Evolutionary conservation across 2,329 filamentous ascomycete species (phyloP).

Genomic region (Calonectria honghensis): DNA sequence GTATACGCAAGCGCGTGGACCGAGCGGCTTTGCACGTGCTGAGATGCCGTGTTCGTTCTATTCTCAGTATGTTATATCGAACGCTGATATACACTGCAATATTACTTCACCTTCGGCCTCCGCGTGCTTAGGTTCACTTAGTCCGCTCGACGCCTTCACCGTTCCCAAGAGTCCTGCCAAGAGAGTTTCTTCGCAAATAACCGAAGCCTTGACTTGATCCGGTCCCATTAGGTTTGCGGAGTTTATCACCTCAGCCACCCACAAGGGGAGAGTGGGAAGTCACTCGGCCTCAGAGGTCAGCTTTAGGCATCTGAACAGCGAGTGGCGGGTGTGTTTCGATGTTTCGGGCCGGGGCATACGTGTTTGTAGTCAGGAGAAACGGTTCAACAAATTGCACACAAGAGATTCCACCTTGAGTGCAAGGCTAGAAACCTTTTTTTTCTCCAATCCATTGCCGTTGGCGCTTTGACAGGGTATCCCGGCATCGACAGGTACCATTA

Average conservation of each 20-base stretch:
- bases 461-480: conserved; percentile 1
- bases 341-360: neutral
- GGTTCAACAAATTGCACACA: conserved; percentile 4
- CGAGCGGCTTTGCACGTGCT: conserved; percentile 6
- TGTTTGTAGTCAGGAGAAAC: conserved; percentile 1
- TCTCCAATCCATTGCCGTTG: neutral
- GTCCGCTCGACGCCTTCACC: neutral
- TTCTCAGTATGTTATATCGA: neutral
- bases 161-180: neutral
- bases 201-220: neutral
- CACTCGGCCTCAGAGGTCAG: neutral
- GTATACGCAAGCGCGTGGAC: neutral
- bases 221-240: neutral
- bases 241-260: neutral
- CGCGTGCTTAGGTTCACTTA: neutral
- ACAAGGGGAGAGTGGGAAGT: neutral
- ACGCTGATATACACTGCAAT: neutral
- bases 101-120: neutral
- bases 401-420: neutral
- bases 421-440: conserved; percentile 12
- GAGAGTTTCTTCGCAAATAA: neutral
- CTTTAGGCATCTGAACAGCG: neutral
- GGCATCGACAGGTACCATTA: neutral
- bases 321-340: neutral
- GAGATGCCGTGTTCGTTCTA: neutral